Conservation (phyloP, 2,329 filamentous ascomycete genomes). For the Aspergillus transmontanensis region DNA sequence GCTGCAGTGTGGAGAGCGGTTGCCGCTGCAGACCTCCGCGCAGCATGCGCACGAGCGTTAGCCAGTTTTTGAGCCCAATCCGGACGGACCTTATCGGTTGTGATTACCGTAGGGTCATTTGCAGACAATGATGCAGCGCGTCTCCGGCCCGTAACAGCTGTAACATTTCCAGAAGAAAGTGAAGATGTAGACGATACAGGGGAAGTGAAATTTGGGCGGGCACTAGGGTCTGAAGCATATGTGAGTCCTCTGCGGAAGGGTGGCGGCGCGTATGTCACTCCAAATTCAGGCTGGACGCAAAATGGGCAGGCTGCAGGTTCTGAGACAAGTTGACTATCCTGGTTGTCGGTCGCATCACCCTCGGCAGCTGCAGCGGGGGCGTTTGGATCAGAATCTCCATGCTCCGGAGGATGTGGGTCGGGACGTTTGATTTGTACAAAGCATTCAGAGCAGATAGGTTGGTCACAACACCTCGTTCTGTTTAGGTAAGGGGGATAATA, state of each 20-base stretch:
- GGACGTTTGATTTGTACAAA: conserved; percentile 98
- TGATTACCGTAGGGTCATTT: conserved; percentile 81
- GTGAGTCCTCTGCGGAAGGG: conserved; percentile 82
- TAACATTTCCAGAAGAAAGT: conserved; percentile 60
- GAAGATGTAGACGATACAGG: conserved; percentile 89
- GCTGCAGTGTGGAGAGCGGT: conserved; percentile 94
- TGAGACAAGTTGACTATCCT: conserved; percentile 72
- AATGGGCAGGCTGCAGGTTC: conserved; percentile 93
- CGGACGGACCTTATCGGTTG: conserved; percentile 86
- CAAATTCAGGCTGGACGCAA: conserved; percentile 92
- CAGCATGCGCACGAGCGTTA: conserved; percentile 79
- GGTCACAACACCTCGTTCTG: conserved; percentile 90
- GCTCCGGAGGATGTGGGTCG: conserved; percentile 86
- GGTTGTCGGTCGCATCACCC: conserved; percentile 34
- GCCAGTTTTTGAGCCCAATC: conserved; percentile 93
- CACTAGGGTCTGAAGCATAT: conserved; percentile 60
- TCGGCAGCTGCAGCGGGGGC: conserved; percentile 33
- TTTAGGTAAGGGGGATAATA: conserved; percentile 96
- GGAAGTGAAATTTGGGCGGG: conserved; percentile 58
- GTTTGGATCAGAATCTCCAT: conserved; percentile 55
- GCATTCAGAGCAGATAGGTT: conserved; percentile 95
- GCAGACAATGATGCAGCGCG: conserved; percentile 75
- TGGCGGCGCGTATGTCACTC: conserved; percentile 90
- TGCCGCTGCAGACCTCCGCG: conserved; percentile 84
- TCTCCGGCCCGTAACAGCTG: conserved; percentile 49